Evolutionary conservation across 441 rosid genomes (phyloP), one percentile per base, ranked within the genome.

Genomic region (Mallotus japonicus): DNA sequence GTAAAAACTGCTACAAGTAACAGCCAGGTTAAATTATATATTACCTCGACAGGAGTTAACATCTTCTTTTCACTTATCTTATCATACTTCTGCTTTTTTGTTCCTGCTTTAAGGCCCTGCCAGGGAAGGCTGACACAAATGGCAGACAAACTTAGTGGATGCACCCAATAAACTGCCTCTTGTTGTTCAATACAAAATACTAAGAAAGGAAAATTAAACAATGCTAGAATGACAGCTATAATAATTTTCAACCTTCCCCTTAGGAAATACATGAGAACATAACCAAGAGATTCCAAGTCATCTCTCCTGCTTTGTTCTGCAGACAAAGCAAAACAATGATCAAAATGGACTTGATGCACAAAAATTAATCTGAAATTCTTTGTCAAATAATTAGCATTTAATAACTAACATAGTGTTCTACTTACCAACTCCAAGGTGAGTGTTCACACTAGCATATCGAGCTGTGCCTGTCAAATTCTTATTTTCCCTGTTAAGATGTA

Each of bases 391-490:
- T 37, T 42, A 64, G 71, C 62, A 70, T 40, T 62, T 19, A 57
- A 50, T 51, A 67, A 65, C 32, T 53, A 75, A 51, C 20, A 49
- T 28, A 67, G 42, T 46, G 40, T 54, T 60, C 65, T 11, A 86
- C 93, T 82, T 58, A 87, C 96, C 96, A 73, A 90, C 80, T 69
- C 96, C 96, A 70, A 90, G 90, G 81, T 90, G 96, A 76, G 96
- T 88, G 79, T 90, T 90, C 62, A 87, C 87, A 85, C 93, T 90
- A 62, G 96, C 96, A 86, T 90, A 90, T 51, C 96, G 89, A 79
- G 96, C 93, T 69, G 96, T 90, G 80, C 93, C 96, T 4, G 96
- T 90, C 51, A 90, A 87, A 76, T 90, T 90, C 79, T 89, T 90
- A 83, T 90, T 90, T 81, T 89, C 96, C 85, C 96, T 90, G 81